phyloP scores from a whole-genome alignment of 768 basidiomycete genomes.

The Kwoniella botswanensis region DNA sequence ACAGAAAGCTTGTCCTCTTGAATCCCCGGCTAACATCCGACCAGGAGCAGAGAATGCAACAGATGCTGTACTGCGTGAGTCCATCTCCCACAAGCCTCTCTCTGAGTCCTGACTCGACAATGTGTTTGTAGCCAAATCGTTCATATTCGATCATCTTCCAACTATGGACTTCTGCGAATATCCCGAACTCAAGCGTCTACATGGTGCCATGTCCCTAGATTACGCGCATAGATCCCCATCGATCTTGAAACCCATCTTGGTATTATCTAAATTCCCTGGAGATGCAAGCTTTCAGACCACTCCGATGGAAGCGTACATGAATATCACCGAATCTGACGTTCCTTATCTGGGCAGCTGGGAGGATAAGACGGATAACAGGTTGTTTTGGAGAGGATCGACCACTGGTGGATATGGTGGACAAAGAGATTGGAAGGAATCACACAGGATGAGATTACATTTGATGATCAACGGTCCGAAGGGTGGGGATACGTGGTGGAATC shows the following conservation, averaged over 20 bases:
- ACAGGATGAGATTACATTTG: constrained; percentile 59
- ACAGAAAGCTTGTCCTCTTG: constrained; percentile 53
- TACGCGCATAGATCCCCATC: constrained; percentile 54
- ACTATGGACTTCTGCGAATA: constrained; percentile 57
- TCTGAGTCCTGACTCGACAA: background rate
- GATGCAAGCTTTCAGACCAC: constrained; percentile 52
- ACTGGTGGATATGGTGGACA: constrained; percentile 59
- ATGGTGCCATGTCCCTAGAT: constrained; percentile 57
- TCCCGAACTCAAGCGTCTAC: constrained; percentile 53
- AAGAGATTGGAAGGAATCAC: constrained; percentile 59
- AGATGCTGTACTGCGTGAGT: constrained; percentile 42
- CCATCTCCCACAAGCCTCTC: background rate
- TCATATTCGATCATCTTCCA: constrained; percentile 52
- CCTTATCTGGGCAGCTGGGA: constrained; percentile 55
- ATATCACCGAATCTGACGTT: constrained; percentile 40
- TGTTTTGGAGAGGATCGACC: constrained; percentile 61
- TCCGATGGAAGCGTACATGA: constrained; percentile 55
- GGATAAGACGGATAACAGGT: constrained; percentile 57
- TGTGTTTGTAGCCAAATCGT: constrained; percentile 43
- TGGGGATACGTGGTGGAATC: constrained; percentile 55
- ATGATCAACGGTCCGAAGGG: constrained; percentile 58
- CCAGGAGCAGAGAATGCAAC: constrained; percentile 52
- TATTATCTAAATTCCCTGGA: constrained; percentile 55
- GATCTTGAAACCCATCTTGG: constrained; percentile 50
- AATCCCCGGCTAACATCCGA: constrained; percentile 52